Evolutionary conservation across 345 rosid genomes (phyloP).

Genomic region (Aethionema arabicum): DNA sequence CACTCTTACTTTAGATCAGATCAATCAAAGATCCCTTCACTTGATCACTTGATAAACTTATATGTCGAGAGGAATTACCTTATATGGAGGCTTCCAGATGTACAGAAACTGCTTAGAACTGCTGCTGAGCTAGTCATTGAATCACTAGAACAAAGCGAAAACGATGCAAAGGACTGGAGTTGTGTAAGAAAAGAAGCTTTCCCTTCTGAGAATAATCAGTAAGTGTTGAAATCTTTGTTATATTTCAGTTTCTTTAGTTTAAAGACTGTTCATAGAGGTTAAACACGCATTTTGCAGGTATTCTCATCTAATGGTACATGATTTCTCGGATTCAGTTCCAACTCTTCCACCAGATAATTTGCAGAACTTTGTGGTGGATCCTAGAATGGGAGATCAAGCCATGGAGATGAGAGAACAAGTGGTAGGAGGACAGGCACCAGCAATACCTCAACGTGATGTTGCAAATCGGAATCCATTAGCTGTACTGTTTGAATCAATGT

Average conservation of each 20-base stretch:
- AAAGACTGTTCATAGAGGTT: conserved; percentile 12
- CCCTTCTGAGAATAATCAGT: conserved; percentile 80
- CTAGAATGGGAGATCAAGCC: conserved; percentile 46
- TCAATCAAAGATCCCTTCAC: conserved; percentile 59
- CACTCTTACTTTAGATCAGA: conserved; percentile 59
- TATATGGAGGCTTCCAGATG: conserved; percentile 87
- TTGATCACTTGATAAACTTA: conserved; percentile 75
- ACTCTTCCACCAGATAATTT: conserved; percentile 81
- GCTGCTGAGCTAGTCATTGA: conserved; percentile 55
- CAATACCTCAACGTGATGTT: conserved; percentile 43
- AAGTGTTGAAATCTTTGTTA: conserved; percentile 30
- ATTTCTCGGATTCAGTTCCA: conserved; percentile 69
- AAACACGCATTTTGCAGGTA: conserved; percentile 40
- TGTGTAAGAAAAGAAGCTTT: conserved; percentile 79
- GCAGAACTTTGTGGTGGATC: conserved; percentile 72
- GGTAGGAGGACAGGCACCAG: conserved; percentile 40
- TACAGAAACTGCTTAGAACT: conserved; percentile 65
- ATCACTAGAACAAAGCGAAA: conserved; percentile 50
- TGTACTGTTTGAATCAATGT: conserved; percentile 69
- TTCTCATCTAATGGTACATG: conserved; percentile 63
- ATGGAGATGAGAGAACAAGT: conserved; percentile 36
- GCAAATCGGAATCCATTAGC: conserved; percentile 59
- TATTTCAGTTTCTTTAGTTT: not conserved
- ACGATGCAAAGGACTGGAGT: conserved; percentile 70
- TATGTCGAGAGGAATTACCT: conserved; percentile 81